These are phyloP conservation scores for Pulveroboletus sp. DNA, from an alignment of 1,284 basidiomycete genomes.

Conservation along the genomic window DNA sequence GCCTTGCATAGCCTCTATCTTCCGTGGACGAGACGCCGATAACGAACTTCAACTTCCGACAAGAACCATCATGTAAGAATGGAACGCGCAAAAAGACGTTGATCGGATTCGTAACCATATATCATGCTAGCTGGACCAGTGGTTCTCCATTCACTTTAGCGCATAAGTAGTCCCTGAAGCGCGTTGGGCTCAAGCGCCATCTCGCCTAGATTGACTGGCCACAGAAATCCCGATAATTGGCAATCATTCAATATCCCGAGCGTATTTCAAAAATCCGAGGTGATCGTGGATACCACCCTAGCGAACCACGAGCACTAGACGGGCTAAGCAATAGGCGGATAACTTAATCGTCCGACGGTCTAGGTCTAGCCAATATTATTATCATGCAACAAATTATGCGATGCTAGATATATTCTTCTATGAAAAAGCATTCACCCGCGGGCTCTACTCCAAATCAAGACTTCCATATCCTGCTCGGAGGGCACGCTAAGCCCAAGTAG, in stretches of 20 bases:
- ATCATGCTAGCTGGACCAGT: not conserved
- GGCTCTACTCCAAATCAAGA: constrained; percentile 12
- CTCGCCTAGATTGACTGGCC: constrained; percentile 16
- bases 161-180: not conserved
- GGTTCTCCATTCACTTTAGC: constrained; percentile 6
- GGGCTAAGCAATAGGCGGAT: not conserved
- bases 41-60: constrained; percentile 1
- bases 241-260: constrained; percentile 23
- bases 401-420: constrained; percentile 29
- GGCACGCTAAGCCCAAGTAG: constrained; percentile 14
- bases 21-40: constrained; percentile 1
- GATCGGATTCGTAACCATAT: constrained; percentile 6
- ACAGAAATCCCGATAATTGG: constrained; percentile 22
- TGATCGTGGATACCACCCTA: constrained; percentile 28
- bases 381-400: constrained; percentile 33
- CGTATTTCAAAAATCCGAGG: constrained; percentile 23
- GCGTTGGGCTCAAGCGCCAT: not conserved
- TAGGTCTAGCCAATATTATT: constrained; percentile 16
- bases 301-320: not conserved
- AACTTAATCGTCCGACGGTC: not conserved
- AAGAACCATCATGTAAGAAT: constrained; percentile 15
- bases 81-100: not conserved
- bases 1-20: no score
- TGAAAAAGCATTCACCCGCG: constrained; percentile 13
- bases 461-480: constrained; percentile 3